Percentiles rank a stretch among this genome's conserved stretches.
Evolutionary conservation across 2,329 filamentous ascomycete genomes (phyloP).

Genomic region (Alternaria gaisen): DNA sequence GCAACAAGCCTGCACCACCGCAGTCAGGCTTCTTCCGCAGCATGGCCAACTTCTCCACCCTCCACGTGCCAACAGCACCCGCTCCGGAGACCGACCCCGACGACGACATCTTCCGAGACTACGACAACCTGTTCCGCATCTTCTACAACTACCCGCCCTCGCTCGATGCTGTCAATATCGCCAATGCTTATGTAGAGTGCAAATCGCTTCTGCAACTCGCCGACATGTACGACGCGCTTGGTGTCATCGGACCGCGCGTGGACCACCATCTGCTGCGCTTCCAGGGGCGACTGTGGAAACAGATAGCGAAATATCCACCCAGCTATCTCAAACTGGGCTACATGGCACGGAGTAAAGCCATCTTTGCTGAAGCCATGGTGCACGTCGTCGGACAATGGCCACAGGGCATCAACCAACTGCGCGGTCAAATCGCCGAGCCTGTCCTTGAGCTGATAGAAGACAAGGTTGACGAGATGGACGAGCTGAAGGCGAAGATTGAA

Average conservation of each 20-base stretch:
- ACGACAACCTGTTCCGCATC: constrained; percentile 93
- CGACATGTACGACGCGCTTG: constrained; percentile 93
- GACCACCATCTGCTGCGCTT: constrained; percentile 95
- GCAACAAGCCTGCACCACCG: constrained; percentile 70
- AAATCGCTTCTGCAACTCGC: constrained; percentile 87
- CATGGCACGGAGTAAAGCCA: constrained; percentile 79
- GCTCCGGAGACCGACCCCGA: constrained; percentile 64
- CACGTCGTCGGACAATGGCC: constrained; percentile 98
- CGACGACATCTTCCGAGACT: constrained; percentile 84
- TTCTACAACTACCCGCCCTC: constrained; percentile 92
- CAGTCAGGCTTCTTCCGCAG: constrained; percentile 83
- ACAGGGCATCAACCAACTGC: constrained; percentile 77
- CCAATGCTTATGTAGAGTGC: constrained; percentile 91
- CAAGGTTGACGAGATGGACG: constrained; percentile 90
- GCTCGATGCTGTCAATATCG: constrained; percentile 87
- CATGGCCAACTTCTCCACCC: constrained; percentile 77
- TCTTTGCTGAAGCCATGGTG: constrained; percentile 81
- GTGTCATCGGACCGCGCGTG: constrained; percentile 86
- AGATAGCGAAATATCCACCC: constrained; percentile 95
- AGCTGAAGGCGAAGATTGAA: constrained; percentile 81
- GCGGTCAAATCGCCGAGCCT: constrained; percentile 71
- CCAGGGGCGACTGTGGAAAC: constrained; percentile 89
- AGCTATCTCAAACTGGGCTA: constrained; percentile 91
- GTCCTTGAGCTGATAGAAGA: constrained; percentile 93
- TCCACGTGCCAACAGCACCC: constrained; percentile 53